phyloP scores from a whole-genome alignment of 164 flowering plant species.

The Sextonia rubra region DNA sequence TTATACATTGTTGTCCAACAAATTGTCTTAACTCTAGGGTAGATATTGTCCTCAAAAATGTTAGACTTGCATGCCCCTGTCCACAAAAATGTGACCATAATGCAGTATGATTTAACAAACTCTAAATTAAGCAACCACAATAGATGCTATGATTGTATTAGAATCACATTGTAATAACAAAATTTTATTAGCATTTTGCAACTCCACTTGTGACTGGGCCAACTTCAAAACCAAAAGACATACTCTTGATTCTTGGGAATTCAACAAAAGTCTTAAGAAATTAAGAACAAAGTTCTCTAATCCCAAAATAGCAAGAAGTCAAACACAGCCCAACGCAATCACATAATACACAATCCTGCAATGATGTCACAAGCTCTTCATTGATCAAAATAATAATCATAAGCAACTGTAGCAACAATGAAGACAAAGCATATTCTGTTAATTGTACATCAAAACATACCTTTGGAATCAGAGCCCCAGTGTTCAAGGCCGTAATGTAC shows the following conservation, averaged over 20 bases:
- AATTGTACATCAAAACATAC: slow-evolving; percentile 28
- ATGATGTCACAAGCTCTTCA: neutral
- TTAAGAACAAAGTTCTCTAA: neutral
- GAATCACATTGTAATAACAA: neutral
- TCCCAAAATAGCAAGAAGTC: neutral
- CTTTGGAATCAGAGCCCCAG: slow-evolving; percentile 98
- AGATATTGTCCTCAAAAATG: neutral
- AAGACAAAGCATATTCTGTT: neutral
- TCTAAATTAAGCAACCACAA: neutral
- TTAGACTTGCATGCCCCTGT: neutral
- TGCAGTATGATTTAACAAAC: neutral
- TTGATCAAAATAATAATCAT: neutral
- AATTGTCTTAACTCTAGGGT: too few relatives aligned
- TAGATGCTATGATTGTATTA: too few relatives aligned
- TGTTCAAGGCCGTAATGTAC: slow-evolving; percentile 85
- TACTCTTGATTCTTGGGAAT: neutral
- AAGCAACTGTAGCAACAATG: neutral
- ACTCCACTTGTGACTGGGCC: neutral
- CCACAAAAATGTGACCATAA: neutral
- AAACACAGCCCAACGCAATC: neutral
- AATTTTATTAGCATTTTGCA: neutral
- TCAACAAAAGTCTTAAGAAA: too few relatives aligned
- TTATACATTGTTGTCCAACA: too few relatives aligned
- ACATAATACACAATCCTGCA: neutral
- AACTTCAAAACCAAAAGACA: neutral